phyloP scores from a whole-genome alignment of 148 eudicot genomes.

The Amaranthus palmeri region DNA sequence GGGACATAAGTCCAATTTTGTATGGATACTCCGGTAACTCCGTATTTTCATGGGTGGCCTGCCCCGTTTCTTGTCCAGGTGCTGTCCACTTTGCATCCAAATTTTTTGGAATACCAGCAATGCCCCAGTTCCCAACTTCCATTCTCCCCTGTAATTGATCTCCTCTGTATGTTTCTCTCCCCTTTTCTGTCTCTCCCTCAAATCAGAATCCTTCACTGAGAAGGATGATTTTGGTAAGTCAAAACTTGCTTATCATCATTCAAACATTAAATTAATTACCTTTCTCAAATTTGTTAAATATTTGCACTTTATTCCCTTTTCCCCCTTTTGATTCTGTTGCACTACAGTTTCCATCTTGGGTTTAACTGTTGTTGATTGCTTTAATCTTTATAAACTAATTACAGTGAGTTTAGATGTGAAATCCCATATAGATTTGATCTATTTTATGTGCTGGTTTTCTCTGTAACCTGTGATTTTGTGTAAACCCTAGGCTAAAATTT shows the following conservation, averaged over 20 bases:
- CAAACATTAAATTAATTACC: background rate
- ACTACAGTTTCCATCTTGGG: conserved; percentile 7
- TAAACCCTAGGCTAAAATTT: conserved; percentile 18
- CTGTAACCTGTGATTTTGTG: background rate
- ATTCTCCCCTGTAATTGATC: background rate
- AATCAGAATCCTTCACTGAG: background rate
- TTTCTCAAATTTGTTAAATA: background rate
- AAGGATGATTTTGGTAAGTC: conserved; percentile 13
- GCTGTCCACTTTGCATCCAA: conserved; percentile 10
- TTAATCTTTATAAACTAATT: background rate
- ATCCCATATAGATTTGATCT: background rate
- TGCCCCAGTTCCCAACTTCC: background rate
- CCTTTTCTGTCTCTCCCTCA: background rate
- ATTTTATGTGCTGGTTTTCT: background rate
- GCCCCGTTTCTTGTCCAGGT: conserved; percentile 9
- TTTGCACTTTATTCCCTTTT: background rate
- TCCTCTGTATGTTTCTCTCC: background rate
- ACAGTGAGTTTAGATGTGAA: background rate
- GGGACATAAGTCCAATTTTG: too few species aligned
- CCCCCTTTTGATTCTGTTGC: background rate
- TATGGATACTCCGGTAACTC: background rate
- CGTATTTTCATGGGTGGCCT: background rate
- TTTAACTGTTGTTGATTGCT: background rate
- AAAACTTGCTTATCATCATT: background rate
- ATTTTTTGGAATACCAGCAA: conserved; percentile 5